Percentiles rank a stretch among this genome's conserved stretches.
Evolutionary conservation across 169 alveolate species (phyloP).

Genomic region (Amoebophrya sp.): DNA sequence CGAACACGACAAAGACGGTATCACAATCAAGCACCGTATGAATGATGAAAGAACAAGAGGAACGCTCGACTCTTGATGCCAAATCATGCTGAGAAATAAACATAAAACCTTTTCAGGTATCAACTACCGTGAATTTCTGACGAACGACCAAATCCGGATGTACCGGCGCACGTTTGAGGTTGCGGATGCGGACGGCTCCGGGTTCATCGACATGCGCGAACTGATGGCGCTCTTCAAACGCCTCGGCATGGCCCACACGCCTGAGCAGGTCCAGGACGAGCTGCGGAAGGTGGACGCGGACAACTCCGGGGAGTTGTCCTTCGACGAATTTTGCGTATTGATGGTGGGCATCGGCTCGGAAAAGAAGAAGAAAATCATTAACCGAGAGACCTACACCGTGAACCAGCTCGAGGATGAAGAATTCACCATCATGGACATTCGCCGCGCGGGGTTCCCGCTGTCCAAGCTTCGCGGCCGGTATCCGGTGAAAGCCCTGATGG

Average conservation of each 20-base stretch:
- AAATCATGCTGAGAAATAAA: too few species aligned
- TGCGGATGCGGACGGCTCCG: neutral
- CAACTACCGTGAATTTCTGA: neutral
- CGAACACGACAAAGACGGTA: too few species aligned
- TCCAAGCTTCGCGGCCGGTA: neutral
- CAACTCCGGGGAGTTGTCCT: neutral
- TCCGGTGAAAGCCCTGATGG: neutral
- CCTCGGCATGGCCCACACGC: neutral
- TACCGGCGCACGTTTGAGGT: neutral
- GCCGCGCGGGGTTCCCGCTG: neutral
- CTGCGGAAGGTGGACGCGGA: neutral
- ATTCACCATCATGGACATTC: neutral
- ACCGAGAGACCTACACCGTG: neutral
- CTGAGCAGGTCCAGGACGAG: neutral
- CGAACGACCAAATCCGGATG: neutral
- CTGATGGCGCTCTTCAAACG: neutral
- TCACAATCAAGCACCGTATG: too few species aligned
- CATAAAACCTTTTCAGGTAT: too few species aligned
- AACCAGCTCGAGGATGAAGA: neutral
- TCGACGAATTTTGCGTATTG: neutral
- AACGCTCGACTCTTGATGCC: too few species aligned
- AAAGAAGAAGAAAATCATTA: neutral
- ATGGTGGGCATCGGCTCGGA: neutral
- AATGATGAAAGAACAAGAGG: too few species aligned
- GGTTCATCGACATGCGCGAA: neutral